Base-by-base conservation (phyloP, 768 basidiomycete genomes). In the Multifurca ochricompacta region DNA sequence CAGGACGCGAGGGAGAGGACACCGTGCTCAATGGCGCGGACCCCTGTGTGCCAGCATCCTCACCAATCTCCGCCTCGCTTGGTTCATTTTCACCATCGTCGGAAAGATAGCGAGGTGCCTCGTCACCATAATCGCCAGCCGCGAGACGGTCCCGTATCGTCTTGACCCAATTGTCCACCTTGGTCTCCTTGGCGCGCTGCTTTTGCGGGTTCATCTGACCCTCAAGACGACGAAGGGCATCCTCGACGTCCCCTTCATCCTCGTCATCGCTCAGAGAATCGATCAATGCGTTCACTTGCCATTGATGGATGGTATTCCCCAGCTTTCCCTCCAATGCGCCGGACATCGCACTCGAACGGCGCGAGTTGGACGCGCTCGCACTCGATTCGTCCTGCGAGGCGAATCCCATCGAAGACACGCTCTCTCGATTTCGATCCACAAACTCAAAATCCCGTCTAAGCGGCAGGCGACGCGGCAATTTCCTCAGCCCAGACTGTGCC, bases 111-210 rank as follows among this genome's bases (percentile, higher is more conserved):
- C 77, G 70, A n/a, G 81, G 76, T n/a, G 67, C 73, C 54, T 83
- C 83, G 59, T 81, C 69, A 3, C 75, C 74, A 65, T 84, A 83
- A 59, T 83, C 82, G 0, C 82, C 82, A 18, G 76, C 76, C 7
- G 73, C 77, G 67, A 85, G 71, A 27, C 88, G 76, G 47, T 83
- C 77, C 61, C 80, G 81, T 31, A 91, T 83, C 10, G 77, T 78
- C 58, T 78, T 77, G 44, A 91, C 81, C 90, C 90, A 91, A 3
- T 81, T 80, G 64, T 91, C 83, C 3, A 93, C 87, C 66, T 91
- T 90, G 44, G 75, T 75, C 32, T 77, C 78, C 62, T 84, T 89
- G 60, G 82, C 85, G 59, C 80, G 74, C 65, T 85, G 80, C 63
- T 79, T 77, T 56, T 81, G 73, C 0, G 78, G 78, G 66, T 91